Evolutionary conservation across 78 protist genomes (phyloP), one percentile per base, ranked within the genome.

Genomic region (Creolimax fragrantissima): DNA sequence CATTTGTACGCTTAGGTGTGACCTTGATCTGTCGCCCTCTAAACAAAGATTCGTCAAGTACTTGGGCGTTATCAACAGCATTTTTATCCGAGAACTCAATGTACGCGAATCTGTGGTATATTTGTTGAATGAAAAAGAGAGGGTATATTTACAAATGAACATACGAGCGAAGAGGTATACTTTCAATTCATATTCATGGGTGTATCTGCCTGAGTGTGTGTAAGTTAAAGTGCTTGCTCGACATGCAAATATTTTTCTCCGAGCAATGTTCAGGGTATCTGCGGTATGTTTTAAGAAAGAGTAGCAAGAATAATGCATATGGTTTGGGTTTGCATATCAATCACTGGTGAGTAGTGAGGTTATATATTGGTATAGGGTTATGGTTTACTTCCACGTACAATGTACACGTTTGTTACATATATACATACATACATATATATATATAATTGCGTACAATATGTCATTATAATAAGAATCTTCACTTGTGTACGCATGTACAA

Each of bases 11-110:
- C 44, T 89, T 89, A 6, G 91, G 89, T 7, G 44, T 24, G 6
- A 92, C 96, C 92, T 94, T 95, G n/a, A 96, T 74, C 58, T 92
- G 95, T 24, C 97, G 74, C 42, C 95, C 94, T 6, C 92, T 93
- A 89, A 96, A 93, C 17, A 90, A 32, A 2, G 95, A 45, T 5
- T 94, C 97, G 90, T 94, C 92, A 42, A 96, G 37, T 3, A 44
- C 43, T 41, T 94, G 41, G 67, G 97, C 96, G 24, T 89, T 94
- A 35, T 42, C 7, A 74, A 96, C 95, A 4, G 95, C 81, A 11
- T 94, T 94, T 43, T 6, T 41, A 35, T 92, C 94, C 5, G 92
- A 91, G 89, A 96, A 96, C 58, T 96, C 96, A 3, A 96, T 43
- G 85, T 95, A 96, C n/a, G 96, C 95, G 44, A 94, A 92, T 6